Base-by-base conservation (phyloP, 148 eudicot species). In the Chenopodium album region DNA sequence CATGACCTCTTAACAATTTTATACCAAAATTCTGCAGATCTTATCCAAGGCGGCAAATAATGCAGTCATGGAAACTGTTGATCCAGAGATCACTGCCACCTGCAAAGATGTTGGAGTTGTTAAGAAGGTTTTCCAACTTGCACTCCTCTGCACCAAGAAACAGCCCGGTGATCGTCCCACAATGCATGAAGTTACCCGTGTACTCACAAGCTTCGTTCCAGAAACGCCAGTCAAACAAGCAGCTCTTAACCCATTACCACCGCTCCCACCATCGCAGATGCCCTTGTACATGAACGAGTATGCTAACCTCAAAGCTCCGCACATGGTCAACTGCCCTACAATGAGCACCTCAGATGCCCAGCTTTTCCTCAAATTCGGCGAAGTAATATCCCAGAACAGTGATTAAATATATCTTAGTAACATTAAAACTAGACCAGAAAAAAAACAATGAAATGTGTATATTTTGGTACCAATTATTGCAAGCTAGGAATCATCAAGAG, bases 291-390 rank as follows among this genome's bases (percentile, higher is more conserved):
- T 89, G 97, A 95, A 93, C 37, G 99, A 94, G 83, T 94, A 97
- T 56, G 97, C 97, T 0, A 97, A 94, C 75, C 92, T 97, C 46
- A 94, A 93, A 87, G 87, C 92, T 23, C 95, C 99, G 16, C 97
- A 94, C 84, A 79, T 94, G 90, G 96, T 94, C 16, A 89, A 93
- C 79, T 92, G 94, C 85, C 86, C 96, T 59, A 90, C 95, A 63
- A 89, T 92, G 88, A 97, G 99, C 90, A 97, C 99, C 64, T 97
- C 99, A 44, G 99, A 97, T 88, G 98, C 97, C 59, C 97, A 97
- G 67, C 91, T 97, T 64, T 97, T 97, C 75, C 89, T 92, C 9
- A 94, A 94, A 84, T 97, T 97, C 76, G 97, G 98, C 4, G 95
- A 97, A 87, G 97, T 94, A 20, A 97, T 97, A 68, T 94, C 99